Percentiles rank a stretch among this genome's conserved stretches.
Conservation (phyloP, 78 protist genomes). For the Cavenderia fasciculata region DNA sequence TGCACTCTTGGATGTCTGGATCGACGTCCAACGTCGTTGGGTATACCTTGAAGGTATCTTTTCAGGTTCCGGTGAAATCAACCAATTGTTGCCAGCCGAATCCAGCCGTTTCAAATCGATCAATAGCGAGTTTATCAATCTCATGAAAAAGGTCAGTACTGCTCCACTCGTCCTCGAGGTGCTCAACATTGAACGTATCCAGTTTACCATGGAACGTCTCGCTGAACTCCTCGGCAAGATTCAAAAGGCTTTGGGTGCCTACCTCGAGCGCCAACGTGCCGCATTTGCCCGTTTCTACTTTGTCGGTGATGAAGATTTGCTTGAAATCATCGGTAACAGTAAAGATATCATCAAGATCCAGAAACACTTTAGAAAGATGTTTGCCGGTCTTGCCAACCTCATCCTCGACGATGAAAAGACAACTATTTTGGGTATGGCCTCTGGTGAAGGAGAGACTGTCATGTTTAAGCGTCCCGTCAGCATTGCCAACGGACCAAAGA, state of each 20-base stretch:
- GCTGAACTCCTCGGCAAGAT: slow-evolving; percentile 88
- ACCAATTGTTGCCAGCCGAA: slow-evolving; percentile 92
- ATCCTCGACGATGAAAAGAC: slow-evolving; percentile 64
- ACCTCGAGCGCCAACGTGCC: slow-evolving; percentile 95
- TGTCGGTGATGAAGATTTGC: slow-evolving; percentile 99
- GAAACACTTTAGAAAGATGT: slow-evolving; percentile 97
- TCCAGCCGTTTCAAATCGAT: slow-evolving; percentile 84
- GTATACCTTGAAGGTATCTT: slow-evolving; percentile 97
- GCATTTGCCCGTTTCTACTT: slow-evolving; percentile 99
- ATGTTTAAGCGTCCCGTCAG: slow-evolving; percentile 82
- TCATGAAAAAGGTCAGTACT: slow-evolving; percentile 88
- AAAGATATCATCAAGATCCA: slow-evolving; percentile 88
- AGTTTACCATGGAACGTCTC: slow-evolving; percentile 86
- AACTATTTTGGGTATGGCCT: slow-evolving; percentile 79
- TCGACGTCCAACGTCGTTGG: slow-evolving; percentile 98
- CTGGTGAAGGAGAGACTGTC: slow-evolving; percentile 93
- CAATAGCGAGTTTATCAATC: slow-evolving; percentile 89
- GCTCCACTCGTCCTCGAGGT: slow-evolving; percentile 88
- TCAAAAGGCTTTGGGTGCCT: slow-evolving; percentile 97
- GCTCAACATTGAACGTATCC: slow-evolving; percentile 80
- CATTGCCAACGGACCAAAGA: slow-evolving; percentile 52
- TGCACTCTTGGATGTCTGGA: slow-evolving; percentile 90
- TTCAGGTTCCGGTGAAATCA: slow-evolving; percentile 94
- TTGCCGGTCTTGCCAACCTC: slow-evolving; percentile 93
- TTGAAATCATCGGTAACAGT: slow-evolving; percentile 98